Evolutionary conservation across 2,329 filamentous ascomycete species (phyloP).

Genomic region (Decorospora gaudefroyi): DNA sequence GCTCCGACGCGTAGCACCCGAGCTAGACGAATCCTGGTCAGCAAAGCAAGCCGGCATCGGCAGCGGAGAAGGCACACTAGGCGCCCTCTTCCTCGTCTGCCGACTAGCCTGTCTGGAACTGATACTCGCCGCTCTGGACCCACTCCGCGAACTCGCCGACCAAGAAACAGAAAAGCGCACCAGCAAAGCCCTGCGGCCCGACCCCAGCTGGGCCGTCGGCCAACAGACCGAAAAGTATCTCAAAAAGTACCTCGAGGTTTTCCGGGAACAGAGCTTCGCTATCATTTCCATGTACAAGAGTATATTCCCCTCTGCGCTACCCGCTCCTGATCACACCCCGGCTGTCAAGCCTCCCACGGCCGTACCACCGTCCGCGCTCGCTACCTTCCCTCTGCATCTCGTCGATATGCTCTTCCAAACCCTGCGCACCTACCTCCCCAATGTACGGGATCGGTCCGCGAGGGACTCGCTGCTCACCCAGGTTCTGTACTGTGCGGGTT

Average conservation of each 20-base stretch:
- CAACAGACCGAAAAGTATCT: slow-evolving; percentile 94
- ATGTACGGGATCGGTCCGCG: slow-evolving; percentile 76
- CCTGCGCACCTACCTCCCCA: slow-evolving; percentile 75
- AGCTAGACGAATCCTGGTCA: slow-evolving; percentile 61
- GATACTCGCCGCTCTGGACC: slow-evolving; percentile 81
- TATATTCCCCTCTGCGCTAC: slow-evolving; percentile 71
- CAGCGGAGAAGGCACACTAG: slow-evolving; percentile 67
- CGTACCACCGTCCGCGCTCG: slow-evolving; percentile 69
- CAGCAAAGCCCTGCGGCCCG: slow-evolving; percentile 35
- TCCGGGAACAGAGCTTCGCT: slow-evolving; percentile 94
- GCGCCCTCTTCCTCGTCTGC: slow-evolving; percentile 84
- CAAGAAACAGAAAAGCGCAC: slow-evolving; percentile 67
- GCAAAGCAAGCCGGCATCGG: slow-evolving; percentile 38
- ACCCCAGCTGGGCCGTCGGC: slow-evolving; percentile 67
- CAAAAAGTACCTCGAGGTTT: slow-evolving; percentile 95
- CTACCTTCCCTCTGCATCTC: slow-evolving; percentile 83
- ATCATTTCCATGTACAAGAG: slow-evolving; percentile 94
- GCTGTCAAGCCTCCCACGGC: slow-evolving; percentile 29
- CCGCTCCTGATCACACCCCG: slow-evolving; percentile 41
- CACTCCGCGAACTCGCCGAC: slow-evolving; percentile 84
- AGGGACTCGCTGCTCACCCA: slow-evolving; percentile 89
- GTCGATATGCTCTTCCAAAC: slow-evolving; percentile 80
- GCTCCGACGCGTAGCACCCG: slow-evolving; percentile 83
- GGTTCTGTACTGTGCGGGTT: slow-evolving; percentile 89
- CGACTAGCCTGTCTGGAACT: slow-evolving; percentile 76